phyloP scores from a whole-genome alignment of 257 asterid genomes.

The Fraxinus excelsior region DNA sequence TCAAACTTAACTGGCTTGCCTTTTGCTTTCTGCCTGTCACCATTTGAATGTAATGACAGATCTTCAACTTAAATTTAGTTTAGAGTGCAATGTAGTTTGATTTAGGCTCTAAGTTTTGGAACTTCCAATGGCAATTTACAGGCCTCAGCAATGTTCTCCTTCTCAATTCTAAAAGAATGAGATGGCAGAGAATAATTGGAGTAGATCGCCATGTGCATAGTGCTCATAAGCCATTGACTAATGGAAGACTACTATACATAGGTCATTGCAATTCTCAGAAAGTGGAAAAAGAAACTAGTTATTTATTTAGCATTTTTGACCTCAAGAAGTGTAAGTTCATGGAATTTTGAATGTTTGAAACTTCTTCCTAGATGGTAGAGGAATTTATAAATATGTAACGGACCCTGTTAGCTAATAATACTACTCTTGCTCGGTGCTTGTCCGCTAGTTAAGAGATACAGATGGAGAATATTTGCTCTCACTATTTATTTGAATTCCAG shows the following conservation, averaged over 20 bases:
- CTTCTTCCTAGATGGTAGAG: not conserved
- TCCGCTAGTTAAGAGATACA: not conserved
- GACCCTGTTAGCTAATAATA: not conserved
- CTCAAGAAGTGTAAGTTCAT: not conserved
- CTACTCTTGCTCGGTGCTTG: not conserved
- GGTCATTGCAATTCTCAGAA: not conserved
- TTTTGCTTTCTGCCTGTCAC: not conserved
- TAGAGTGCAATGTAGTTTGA: conserved; percentile 3
- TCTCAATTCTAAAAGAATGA: not conserved
- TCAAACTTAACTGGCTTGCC: not conserved
- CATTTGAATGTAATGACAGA: not conserved
- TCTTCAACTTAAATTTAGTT: not conserved
- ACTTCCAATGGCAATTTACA: not conserved
- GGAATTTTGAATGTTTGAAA: not conserved
- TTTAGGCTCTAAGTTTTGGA: not conserved
- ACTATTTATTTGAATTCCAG: not conserved
- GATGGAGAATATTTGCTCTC: not conserved
- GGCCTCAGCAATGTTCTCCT: not conserved
- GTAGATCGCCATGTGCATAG: not conserved
- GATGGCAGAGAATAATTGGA: conserved; percentile 5
- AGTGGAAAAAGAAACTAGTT: not conserved
- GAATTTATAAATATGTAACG: not conserved
- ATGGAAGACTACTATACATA: not conserved
- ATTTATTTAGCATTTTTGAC: not conserved
- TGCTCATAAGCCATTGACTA: not conserved